phyloP scores from a whole-genome alignment of 108 stramenopile genomes.

The Fragilariopsis cylindrus region DNA sequence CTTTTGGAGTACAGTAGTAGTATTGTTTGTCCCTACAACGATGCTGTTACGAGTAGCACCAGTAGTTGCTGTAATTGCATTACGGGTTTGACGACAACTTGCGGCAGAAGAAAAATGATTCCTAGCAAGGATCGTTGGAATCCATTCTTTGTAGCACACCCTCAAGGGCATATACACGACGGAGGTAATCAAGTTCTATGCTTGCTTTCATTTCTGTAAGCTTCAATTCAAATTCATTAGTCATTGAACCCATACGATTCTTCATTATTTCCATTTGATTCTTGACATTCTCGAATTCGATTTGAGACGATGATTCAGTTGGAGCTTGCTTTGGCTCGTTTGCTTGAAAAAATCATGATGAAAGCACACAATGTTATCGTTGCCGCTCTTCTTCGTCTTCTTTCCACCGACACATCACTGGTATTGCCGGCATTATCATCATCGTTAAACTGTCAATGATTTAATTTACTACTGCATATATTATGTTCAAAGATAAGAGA shows the following conservation, averaged over 20 bases:
- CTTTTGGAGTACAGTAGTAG: not conserved
- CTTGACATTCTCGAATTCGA: not conserved
- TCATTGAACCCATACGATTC: constrained; percentile 1
- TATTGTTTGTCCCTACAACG: not conserved
- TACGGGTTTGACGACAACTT: not conserved
- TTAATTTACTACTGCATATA: not conserved
- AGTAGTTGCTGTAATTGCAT: not conserved
- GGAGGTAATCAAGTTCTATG: constrained; percentile 12
- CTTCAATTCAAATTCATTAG: constrained; percentile 1
- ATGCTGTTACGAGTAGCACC: not conserved
- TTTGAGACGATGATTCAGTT: not conserved
- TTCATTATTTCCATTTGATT: not conserved
- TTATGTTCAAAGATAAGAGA: not conserved
- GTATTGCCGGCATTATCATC: not conserved
- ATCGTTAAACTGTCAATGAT: not conserved
- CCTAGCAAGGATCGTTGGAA: not conserved
- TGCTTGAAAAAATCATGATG: constrained; percentile 54
- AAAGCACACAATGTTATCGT: constrained; percentile 28
- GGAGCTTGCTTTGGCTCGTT: constrained; percentile 45
- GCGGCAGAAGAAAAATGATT: not conserved
- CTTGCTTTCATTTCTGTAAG: not conserved
- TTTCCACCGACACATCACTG: not conserved
- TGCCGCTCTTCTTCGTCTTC: not conserved
- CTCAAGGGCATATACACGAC: constrained; percentile 4
- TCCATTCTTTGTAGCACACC: constrained; percentile 8